Conservation (phyloP, 2,329 filamentous ascomycete species). For the Penicillium glabrum region DNA sequence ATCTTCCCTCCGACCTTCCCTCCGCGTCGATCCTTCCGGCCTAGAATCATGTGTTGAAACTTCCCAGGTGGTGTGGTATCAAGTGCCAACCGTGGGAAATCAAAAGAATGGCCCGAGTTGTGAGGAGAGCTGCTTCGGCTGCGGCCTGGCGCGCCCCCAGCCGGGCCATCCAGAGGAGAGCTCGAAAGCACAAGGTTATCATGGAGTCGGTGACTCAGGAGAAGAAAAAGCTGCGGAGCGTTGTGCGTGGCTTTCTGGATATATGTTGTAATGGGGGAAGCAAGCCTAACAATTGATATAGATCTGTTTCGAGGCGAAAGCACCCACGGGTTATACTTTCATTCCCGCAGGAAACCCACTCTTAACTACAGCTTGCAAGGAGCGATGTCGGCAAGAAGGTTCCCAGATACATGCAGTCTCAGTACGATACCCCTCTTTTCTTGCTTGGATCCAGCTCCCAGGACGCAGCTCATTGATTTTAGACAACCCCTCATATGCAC, state of each 20-base stretch:
- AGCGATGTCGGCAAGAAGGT: slow-evolving; percentile 56
- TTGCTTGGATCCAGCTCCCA: neutral
- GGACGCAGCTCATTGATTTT: slow-evolving; percentile 17
- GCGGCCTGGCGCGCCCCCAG: slow-evolving; percentile 34
- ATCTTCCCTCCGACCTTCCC: neutral
- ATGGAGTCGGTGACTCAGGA: slow-evolving; percentile 59
- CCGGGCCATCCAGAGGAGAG: slow-evolving; percentile 33
- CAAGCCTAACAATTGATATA: slow-evolving; percentile 40
- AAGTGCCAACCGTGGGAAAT: slow-evolving; percentile 12
- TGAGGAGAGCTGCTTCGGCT: slow-evolving; percentile 34
- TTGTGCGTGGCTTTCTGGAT: slow-evolving; percentile 37
- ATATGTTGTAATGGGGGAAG: slow-evolving; percentile 3
- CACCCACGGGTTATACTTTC: slow-evolving; percentile 61
- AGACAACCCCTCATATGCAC: slow-evolving; percentile 52
- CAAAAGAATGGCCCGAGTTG: slow-evolving; percentile 39
- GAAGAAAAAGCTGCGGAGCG: slow-evolving; percentile 59
- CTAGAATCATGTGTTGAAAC: slow-evolving; percentile 18
- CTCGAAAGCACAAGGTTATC: slow-evolving; percentile 56
- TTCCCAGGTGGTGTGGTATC: slow-evolving; percentile 16
- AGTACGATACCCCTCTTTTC: slow-evolving; percentile 45
- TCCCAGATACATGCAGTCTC: slow-evolving; percentile 60
- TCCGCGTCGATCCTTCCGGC: neutral
- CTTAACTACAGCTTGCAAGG: slow-evolving; percentile 60
- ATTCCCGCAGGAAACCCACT: slow-evolving; percentile 61
- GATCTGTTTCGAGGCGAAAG: slow-evolving; percentile 56